A percentile compares a stretch with the other conserved stretches of the same genome.
Conservation (phyloP, 2,329 filamentous ascomycete genomes). For the Conoideocrella luteorostrata region DNA sequence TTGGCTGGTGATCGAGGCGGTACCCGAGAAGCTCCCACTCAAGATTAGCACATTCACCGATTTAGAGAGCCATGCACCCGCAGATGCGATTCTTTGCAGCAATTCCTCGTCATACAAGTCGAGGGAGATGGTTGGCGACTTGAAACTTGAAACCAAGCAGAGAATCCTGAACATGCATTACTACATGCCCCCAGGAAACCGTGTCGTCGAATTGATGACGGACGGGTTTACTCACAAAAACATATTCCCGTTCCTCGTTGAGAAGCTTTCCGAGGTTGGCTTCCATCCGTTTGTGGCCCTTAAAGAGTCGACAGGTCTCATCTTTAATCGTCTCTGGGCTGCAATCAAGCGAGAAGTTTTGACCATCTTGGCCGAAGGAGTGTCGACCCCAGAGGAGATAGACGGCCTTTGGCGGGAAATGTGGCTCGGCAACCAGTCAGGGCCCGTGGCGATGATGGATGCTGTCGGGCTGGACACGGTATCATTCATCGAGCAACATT, state of each 20-base stretch:
- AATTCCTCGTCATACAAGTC: constrained; percentile 49
- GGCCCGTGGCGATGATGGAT: constrained; percentile 33
- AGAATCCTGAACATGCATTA: constrained; percentile 45
- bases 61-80: constrained; percentile 33
- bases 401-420: constrained; percentile 41
- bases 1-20: constrained; percentile 49
- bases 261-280: constrained; percentile 32
- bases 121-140: constrained; percentile 37
- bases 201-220: constrained; percentile 49
- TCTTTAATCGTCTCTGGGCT: constrained; percentile 52
- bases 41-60: constrained; percentile 43
- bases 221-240: constrained; percentile 33
- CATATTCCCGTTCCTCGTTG: constrained; percentile 39
- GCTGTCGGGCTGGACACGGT: constrained; percentile 47
- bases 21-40: constrained; percentile 42
- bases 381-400: constrained; percentile 41
- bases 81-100: constrained; percentile 41
- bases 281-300: constrained; percentile 34
- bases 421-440: constrained; percentile 18
- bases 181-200: constrained; percentile 40
- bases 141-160: constrained; percentile 28
- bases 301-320: constrained; percentile 45
- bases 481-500: constrained; percentile 48
- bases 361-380: constrained; percentile 42
- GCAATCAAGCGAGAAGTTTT: constrained; percentile 48